Conservation (phyloP, 179 eudicot genomes). For the Beta macrorhiza region DNA sequence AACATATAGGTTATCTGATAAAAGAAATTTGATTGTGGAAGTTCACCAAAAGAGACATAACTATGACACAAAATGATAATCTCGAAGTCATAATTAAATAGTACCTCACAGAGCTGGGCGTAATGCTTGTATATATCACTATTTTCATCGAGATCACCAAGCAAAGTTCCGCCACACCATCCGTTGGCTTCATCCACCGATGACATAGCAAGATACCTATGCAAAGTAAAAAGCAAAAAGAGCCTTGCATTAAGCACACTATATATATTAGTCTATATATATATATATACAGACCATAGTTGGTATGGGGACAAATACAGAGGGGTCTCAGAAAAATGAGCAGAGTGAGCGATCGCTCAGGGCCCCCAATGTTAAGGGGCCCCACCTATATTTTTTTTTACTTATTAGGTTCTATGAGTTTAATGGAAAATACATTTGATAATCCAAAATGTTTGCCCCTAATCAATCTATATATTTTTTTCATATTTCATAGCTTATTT, state of each 20-base stretch:
- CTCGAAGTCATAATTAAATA: neutral
- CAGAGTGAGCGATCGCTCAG: too few relatives aligned
- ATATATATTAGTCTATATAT: too few relatives aligned
- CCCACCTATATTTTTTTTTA: too few relatives aligned
- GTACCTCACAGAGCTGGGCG: constrained; percentile 88
- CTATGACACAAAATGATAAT: constrained; percentile 4
- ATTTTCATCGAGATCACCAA: constrained; percentile 88
- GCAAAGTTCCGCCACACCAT: constrained; percentile 92
- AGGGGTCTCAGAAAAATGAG: too few relatives aligned
- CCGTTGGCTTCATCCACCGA: constrained; percentile 76
- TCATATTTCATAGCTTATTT: too few relatives aligned
- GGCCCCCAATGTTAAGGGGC: too few relatives aligned
- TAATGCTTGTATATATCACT: constrained; percentile 84
- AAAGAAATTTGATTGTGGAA: neutral
- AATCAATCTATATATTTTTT: too few relatives aligned
- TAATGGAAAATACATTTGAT: too few relatives aligned
- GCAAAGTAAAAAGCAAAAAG: constrained; percentile 17
- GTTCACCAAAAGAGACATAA: neutral
- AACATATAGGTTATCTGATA: neutral
- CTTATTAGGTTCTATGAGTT: too few relatives aligned
- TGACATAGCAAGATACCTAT: constrained; percentile 76
- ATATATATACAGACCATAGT: neutral
- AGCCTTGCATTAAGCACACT: neutral
- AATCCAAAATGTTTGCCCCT: too few relatives aligned
- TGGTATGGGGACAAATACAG: neutral